Evolutionary conservation across 2,329 filamentous ascomycete genomes (phyloP).

Genomic region (Celoporthe dispersa): DNA sequence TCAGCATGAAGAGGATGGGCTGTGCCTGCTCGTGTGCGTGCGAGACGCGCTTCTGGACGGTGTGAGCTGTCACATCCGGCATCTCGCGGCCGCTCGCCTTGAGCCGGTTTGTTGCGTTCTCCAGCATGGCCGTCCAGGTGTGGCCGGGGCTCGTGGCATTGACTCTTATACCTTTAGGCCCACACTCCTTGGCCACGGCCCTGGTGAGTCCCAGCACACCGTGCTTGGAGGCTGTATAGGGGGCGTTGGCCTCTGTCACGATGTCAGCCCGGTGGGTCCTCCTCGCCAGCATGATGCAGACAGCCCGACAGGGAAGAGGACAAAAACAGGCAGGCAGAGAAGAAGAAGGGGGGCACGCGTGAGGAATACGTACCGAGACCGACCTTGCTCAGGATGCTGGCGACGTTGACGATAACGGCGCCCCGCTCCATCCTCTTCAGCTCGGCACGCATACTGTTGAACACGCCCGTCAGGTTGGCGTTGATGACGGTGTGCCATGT

Average conservation of each 20-base stretch:
- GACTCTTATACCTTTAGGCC: constrained; percentile 34
- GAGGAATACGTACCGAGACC: neutral
- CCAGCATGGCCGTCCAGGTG: constrained; percentile 6
- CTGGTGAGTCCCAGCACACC: constrained; percentile 39
- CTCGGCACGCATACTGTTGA: neutral
- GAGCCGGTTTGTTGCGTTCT: neutral
- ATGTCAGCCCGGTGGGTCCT: neutral
- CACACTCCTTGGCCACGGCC: constrained; percentile 39
- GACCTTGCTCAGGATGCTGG: neutral
- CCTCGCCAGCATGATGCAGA: neutral
- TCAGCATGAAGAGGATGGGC: constrained; percentile 7
- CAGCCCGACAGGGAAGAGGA: neutral
- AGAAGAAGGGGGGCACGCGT: neutral
- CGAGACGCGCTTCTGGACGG: neutral
- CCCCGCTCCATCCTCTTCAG: constrained; percentile 5
- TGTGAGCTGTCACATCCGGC: constrained; percentile 1
- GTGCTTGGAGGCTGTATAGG: constrained; percentile 40
- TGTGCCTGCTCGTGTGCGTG: neutral
- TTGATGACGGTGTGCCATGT: constrained; percentile 2
- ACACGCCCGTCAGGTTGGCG: neutral
- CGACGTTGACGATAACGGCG: neutral
- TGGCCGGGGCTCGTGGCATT: constrained; percentile 31
- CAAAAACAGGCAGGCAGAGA: neutral
- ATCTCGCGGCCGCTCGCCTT: constrained; percentile 5
- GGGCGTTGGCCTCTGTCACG: constrained; percentile 12